phyloP scores from a whole-genome alignment of 2,329 filamentous ascomycete genomes.

The Diplodia mutila region DNA sequence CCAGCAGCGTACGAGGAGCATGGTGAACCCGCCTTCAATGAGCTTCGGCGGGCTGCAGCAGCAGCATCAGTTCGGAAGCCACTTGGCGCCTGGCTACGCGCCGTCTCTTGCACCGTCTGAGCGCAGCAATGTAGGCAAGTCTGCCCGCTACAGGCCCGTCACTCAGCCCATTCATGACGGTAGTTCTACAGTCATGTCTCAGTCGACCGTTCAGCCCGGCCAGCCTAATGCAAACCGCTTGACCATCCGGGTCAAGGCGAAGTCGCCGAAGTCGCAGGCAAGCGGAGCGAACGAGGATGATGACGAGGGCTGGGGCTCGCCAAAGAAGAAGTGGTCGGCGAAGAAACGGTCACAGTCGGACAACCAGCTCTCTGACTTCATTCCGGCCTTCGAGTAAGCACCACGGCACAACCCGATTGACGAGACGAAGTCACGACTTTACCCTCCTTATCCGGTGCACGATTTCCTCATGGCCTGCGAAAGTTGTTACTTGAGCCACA shows the following conservation, averaged over 20 bases:
- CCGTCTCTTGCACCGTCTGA: conserved; percentile 94
- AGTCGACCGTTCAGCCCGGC: conserved; percentile 21
- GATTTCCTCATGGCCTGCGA: conserved; percentile 6
- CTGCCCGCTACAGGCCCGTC: conserved; percentile 88
- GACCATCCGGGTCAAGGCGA: conserved; percentile 22
- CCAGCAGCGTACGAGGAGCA: conserved; percentile 25
- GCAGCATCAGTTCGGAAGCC: conserved; percentile 31
- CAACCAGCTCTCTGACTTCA: conserved; percentile 22
- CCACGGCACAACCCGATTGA: conserved; percentile 5
- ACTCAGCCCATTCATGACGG: conserved; percentile 47
- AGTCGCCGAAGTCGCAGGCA: conserved; percentile 12
- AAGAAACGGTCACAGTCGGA: conserved; percentile 13
- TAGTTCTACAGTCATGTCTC: conserved; percentile 25
- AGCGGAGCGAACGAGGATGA: conserved; percentile 14
- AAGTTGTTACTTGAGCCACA: conserved; percentile 17
- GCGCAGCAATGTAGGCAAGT: conserved; percentile 89
- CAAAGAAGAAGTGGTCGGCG: conserved; percentile 26
- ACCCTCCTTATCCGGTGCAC: conserved; percentile 17
- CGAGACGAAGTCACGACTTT: conserved; percentile 25
- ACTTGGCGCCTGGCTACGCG: conserved; percentile 64
- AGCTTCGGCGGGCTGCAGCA: conserved; percentile 74
- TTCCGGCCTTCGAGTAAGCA: conserved; percentile 25
- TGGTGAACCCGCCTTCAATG: conserved; percentile 55
- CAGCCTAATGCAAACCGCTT: conserved; percentile 14
- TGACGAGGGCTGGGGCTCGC: conserved; percentile 23